Conservation (phyloP, 2,329 filamentous ascomycete genomes). For the Colletotrichum euphorbiae region DNA sequence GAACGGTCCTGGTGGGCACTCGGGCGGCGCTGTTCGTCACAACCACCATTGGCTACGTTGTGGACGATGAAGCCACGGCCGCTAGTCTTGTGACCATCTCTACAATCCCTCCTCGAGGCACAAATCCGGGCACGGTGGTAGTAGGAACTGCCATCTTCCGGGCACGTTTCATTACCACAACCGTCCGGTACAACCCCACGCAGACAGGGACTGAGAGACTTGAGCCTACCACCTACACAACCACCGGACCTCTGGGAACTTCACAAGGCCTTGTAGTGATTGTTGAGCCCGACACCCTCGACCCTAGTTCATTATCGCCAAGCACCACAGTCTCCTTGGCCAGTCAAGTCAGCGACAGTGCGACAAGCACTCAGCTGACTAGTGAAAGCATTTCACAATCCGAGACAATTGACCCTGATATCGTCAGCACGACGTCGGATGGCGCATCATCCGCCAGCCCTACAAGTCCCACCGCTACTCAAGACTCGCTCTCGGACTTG, state of each 20-base stretch:
- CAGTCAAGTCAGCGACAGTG: no score
- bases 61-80: neutral
- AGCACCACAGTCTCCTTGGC: no score
- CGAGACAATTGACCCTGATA: no score
- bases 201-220: neutral
- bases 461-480: no score
- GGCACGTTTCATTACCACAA: neutral
- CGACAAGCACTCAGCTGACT: no score
- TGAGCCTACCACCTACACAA: neutral
- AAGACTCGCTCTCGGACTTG: no score
- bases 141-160: neutral
- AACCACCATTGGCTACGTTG: neutral
- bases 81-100: constrained; percentile 8
- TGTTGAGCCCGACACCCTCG: neutral
- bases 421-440: no score
- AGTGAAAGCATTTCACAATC: no score
- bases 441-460: no score
- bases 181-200: constrained; percentile 6
- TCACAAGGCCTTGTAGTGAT: neutral
- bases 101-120: neutral
- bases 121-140: neutral
- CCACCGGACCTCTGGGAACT: constrained; percentile 10
- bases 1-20: constrained; percentile 28
- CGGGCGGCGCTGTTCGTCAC: constrained; percentile 4
- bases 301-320: no score